Percentiles rank a stretch among this genome's conserved stretches.
phyloP scores from a whole-genome alignment of 306 rosid species.

The Glycine tomentella region DNA sequence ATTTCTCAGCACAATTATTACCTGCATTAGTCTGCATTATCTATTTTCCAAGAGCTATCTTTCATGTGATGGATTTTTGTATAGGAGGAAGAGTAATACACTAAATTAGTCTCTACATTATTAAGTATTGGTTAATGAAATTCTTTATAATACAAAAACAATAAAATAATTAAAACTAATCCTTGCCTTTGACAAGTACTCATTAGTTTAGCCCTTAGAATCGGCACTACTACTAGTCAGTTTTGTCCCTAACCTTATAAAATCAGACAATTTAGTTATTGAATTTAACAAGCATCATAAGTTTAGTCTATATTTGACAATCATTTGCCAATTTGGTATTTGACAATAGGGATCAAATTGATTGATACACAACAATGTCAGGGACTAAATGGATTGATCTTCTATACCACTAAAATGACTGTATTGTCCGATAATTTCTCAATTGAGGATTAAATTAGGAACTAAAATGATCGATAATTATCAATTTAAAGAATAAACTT shows the following conservation, averaged over 20 bases:
- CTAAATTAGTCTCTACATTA: not conserved
- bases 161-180: no score
- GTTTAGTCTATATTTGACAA: not conserved
- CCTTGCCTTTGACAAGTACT: not conserved
- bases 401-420: no score
- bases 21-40: slow-evolving; percentile 15
- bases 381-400: not conserved
- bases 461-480: not conserved
- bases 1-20: not conserved
- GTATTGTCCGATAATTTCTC: not conserved
- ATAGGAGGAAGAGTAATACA: not conserved
- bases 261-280: not conserved
- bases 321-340: not conserved
- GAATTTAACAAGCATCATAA: not conserved
- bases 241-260: not conserved
- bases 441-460: not conserved
- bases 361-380: not conserved
- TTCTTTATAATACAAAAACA: not conserved
- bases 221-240: not conserved
- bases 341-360: not conserved
- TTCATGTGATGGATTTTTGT: not conserved
- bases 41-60: not conserved
- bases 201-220: not conserved
- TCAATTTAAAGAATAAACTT: not conserved
- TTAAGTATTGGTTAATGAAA: not conserved